Evolutionary conservation across 306 rosid species (phyloP).

Genomic region (Fragaria vesca): DNA sequence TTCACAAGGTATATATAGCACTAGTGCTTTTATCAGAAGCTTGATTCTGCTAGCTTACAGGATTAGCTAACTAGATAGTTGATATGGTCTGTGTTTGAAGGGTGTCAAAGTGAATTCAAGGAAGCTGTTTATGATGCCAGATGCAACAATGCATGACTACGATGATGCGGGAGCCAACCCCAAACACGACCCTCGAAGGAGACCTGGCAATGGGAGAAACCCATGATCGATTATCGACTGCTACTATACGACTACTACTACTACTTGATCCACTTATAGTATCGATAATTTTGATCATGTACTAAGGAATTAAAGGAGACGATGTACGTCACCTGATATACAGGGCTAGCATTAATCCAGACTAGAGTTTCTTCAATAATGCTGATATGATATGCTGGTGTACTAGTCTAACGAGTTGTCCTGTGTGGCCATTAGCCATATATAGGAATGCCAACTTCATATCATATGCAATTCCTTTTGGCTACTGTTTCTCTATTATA

Average conservation of each 20-base stretch:
- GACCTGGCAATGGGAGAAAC: constrained; percentile 54
- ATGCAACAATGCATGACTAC: constrained; percentile 52
- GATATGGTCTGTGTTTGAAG: constrained; percentile 32
- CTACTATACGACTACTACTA: not conserved
- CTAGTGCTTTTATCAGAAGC: not conserved
- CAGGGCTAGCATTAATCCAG: constrained; percentile 3
- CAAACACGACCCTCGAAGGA: constrained; percentile 53
- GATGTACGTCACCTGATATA: constrained; percentile 18
- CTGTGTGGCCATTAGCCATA: constrained; percentile 13
- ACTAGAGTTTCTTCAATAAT: constrained; percentile 33
- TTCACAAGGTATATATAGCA: constrained; percentile 43
- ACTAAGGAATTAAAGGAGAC: constrained; percentile 28
- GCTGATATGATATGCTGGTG: constrained; percentile 14
- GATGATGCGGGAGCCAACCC: constrained; percentile 62
- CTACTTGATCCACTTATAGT: not conserved
- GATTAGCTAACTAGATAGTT: not conserved
- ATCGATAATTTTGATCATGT: constrained; percentile 33
- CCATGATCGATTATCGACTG: constrained; percentile 27
- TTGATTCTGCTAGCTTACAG: not conserved
- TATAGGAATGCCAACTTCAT: not conserved
- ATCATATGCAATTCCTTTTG: constrained; percentile 18
- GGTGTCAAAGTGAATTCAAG: constrained; percentile 36
- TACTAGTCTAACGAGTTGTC: not conserved
- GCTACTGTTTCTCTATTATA: constrained; percentile 16
- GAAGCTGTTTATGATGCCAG: constrained; percentile 41